phyloP scores from a whole-genome alignment of 805 yeast genomes.

The Cyberlindnera suaveolens region DNA sequence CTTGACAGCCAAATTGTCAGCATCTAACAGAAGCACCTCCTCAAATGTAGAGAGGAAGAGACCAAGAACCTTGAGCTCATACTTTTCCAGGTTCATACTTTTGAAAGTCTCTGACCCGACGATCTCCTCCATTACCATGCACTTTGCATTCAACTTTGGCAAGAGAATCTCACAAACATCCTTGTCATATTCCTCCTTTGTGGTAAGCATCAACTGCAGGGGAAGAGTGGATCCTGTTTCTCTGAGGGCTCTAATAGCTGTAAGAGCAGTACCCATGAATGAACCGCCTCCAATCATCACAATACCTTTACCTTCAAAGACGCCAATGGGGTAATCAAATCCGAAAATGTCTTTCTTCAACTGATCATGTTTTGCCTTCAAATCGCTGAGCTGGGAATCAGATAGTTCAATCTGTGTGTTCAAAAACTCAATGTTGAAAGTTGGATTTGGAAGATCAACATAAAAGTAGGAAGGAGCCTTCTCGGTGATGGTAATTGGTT shows the following conservation, averaged over 20 bases:
- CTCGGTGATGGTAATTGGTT: conserved; percentile 10
- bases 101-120: conserved; percentile 25
- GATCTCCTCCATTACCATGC: conserved; percentile 33
- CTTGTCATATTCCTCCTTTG: conserved; percentile 36
- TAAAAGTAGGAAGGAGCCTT: conserved; percentile 24
- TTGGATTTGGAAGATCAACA: conserved; percentile 22
- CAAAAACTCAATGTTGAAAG: conserved; percentile 23
- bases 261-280: conserved; percentile 35
- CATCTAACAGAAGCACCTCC: conserved; percentile 38
- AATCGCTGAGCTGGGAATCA: conserved; percentile 15
- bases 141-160: conserved; percentile 36
- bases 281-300: conserved; percentile 40
- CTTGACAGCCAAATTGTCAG: conserved; percentile 39
- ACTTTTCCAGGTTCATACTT: conserved; percentile 18
- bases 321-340: conserved; percentile 16
- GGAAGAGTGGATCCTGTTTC: conserved; percentile 38
- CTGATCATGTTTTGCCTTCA: conserved; percentile 15
- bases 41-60: conserved; percentile 40
- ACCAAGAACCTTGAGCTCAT: conserved; percentile 31
- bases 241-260: conserved; percentile 34
- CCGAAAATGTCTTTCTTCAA: conserved; percentile 15
- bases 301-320: conserved; percentile 21
- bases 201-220: conserved; percentile 38
- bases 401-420: conserved; percentile 10
- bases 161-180: conserved; percentile 34